phyloP scores from a whole-genome alignment of 2,329 filamentous ascomycete species.

The Diaporthe destruens region DNA sequence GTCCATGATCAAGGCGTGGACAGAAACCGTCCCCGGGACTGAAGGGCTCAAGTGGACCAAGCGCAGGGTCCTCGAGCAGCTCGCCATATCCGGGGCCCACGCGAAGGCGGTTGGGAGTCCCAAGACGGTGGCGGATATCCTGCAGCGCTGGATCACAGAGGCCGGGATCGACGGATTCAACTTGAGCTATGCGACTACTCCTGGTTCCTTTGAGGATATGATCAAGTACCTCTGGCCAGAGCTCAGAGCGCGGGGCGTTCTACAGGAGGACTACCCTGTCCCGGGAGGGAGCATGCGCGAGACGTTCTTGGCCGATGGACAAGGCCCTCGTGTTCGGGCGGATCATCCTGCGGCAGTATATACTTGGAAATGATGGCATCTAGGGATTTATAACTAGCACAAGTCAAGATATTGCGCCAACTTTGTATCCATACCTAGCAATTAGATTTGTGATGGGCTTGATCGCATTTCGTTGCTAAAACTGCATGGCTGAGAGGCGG shows the following conservation, averaged over 20 bases:
- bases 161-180: conserved; percentile 43
- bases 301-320: conserved; percentile 18
- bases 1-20: conserved; percentile 34
- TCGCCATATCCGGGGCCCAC: conserved; percentile 10
- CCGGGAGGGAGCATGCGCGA: conserved; percentile 40
- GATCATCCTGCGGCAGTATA: conserved; percentile 8
- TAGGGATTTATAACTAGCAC: not conserved
- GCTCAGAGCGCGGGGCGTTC: conserved; percentile 41
- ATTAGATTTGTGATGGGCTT: too few species aligned
- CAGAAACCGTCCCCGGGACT: conserved; percentile 23
- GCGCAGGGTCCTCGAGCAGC: conserved; percentile 29
- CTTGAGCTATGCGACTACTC: conserved; percentile 39
- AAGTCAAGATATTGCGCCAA: not conserved
- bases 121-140: conserved; percentile 38
- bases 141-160: conserved; percentile 40
- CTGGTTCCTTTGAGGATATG: conserved; percentile 39
- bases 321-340: conserved; percentile 9
- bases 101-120: conserved; percentile 27
- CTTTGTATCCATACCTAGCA: too few species aligned
- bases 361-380: not conserved
- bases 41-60: conserved; percentile 35
- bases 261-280: conserved; percentile 42
- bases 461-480: too few species aligned
- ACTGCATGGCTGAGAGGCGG: too few species aligned
- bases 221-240: conserved; percentile 46